phyloP scores from a whole-genome alignment of 2,329 filamentous ascomycete genomes.

The Metarhizium album region DNA sequence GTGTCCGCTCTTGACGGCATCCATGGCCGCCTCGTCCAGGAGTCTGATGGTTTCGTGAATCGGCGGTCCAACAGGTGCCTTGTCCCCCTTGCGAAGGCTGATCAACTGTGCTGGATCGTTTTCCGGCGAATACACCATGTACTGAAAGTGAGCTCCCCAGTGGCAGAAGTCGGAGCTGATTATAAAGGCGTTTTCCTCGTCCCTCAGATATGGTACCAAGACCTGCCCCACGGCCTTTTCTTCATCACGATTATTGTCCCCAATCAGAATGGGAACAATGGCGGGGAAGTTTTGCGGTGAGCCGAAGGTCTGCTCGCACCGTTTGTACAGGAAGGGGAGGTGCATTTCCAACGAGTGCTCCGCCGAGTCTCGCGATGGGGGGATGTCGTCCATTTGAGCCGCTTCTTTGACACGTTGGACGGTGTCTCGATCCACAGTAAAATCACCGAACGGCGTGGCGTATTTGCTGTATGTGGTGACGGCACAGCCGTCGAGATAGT shows the following conservation, averaged over 20 bases:
- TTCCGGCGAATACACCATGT: constrained; percentile 59
- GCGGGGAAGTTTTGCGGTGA: constrained; percentile 50
- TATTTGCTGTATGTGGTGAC: constrained; percentile 63
- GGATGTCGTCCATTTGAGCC: constrained; percentile 42
- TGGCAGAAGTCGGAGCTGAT: constrained; percentile 96
- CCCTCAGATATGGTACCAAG: constrained; percentile 67
- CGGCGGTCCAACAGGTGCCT: constrained; percentile 27
- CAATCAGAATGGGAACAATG: constrained; percentile 79
- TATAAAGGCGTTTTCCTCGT: constrained; percentile 70
- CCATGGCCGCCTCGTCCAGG: constrained; percentile 74
- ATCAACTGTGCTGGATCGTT: constrained; percentile 28
- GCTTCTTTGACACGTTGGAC: constrained; percentile 36
- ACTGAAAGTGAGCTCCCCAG: constrained; percentile 75
- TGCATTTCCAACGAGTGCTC: constrained; percentile 98
- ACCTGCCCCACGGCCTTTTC: constrained; percentile 60
- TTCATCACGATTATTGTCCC: constrained; percentile 51
- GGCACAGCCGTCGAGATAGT: constrained; percentile 67
- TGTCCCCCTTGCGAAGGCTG: constrained; percentile 23
- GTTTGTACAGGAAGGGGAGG: constrained; percentile 82
- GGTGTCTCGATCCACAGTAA: constrained; percentile 51
- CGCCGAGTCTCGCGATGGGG: constrained; percentile 53
- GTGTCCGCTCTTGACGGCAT: constrained; percentile 66
- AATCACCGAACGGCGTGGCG: constrained; percentile 61
- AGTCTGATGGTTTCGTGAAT: constrained; percentile 80
- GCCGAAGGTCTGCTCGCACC: constrained; percentile 42